Evolutionary conservation across 2,329 filamentous ascomycete species (phyloP).

Genomic region (Orbilia brochopaga): DNA sequence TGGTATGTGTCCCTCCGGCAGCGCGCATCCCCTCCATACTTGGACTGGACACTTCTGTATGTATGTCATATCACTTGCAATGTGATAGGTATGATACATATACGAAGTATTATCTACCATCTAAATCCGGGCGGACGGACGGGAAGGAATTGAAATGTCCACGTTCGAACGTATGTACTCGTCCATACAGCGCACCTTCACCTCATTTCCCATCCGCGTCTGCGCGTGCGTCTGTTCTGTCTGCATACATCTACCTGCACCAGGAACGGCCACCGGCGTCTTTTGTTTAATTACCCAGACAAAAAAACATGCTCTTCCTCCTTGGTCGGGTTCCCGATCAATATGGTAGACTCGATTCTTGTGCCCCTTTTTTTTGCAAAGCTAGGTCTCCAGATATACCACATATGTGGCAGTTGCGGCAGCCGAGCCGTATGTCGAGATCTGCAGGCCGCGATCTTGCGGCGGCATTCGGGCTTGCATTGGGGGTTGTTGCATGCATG

Average conservation of each 20-base stretch:
- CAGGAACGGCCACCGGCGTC: too few species aligned
- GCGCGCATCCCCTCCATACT: too few species aligned
- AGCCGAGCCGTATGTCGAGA: background rate
- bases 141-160: conserved; percentile 1
- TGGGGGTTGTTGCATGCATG: background rate
- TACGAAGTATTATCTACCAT: background rate
- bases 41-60: too few species aligned
- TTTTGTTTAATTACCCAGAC: background rate
- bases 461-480: background rate
- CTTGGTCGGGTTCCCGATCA: background rate
- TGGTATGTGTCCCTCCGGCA: too few species aligned
- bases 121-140: background rate
- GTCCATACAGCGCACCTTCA: too few species aligned
- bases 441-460: conserved; percentile 1
- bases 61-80: background rate
- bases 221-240: too few species aligned
- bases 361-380: background rate
- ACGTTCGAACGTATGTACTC: too few species aligned
- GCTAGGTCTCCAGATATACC: background rate
- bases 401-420: background rate
- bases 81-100: too few species aligned
- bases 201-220: too few species aligned
- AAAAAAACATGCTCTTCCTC: background rate
- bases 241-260: too few species aligned
- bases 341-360: background rate